A percentile compares a stretch with the other conserved stretches of the same genome.
Conservation (phyloP, 768 basidiomycete species). For the Phanerodontia chrysosporium region DNA sequence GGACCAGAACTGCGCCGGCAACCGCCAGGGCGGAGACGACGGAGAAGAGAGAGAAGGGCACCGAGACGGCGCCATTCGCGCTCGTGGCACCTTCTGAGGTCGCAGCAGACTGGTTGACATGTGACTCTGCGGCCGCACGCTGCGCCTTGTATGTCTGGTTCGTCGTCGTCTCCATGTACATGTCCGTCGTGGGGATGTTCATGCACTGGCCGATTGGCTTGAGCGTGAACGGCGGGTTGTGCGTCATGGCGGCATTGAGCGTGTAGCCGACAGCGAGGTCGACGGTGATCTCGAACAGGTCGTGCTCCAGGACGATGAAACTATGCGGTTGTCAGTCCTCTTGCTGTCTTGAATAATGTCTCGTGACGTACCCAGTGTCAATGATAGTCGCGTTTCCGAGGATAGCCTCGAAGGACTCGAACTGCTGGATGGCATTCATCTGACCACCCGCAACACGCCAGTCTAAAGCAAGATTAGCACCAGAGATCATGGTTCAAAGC, state of each 20-base stretch:
- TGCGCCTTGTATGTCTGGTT: constrained; percentile 63
- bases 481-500: not conserved
- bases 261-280: constrained; percentile 89
- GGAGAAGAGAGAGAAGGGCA: constrained; percentile 9
- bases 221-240: constrained; percentile 63
- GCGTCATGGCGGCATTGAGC: constrained; percentile 66
- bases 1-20: not conserved
- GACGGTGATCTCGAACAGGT: constrained; percentile 80
- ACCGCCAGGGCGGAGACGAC: constrained; percentile 7
- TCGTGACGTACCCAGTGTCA: constrained; percentile 50
- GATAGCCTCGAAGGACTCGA: constrained; percentile 68
- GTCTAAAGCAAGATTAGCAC: constrained; percentile 38
- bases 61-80: not conserved
- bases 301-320: constrained; percentile 89
- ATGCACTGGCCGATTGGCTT: constrained; percentile 79
- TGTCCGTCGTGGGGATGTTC: constrained; percentile 53
- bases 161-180: constrained; percentile 81
- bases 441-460: constrained; percentile 83
- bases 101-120: constrained; percentile 2
- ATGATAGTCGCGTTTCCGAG: constrained; percentile 61
- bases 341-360: constrained; percentile 2
- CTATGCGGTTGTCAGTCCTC: constrained; percentile 27
- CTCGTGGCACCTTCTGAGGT: constrained; percentile 1
- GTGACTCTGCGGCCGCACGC: constrained; percentile 29
- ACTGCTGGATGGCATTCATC: constrained; percentile 62